Evolutionary conservation across 2,329 filamentous ascomycete genomes (phyloP).

Genomic region (Cytospora leucostoma): DNA sequence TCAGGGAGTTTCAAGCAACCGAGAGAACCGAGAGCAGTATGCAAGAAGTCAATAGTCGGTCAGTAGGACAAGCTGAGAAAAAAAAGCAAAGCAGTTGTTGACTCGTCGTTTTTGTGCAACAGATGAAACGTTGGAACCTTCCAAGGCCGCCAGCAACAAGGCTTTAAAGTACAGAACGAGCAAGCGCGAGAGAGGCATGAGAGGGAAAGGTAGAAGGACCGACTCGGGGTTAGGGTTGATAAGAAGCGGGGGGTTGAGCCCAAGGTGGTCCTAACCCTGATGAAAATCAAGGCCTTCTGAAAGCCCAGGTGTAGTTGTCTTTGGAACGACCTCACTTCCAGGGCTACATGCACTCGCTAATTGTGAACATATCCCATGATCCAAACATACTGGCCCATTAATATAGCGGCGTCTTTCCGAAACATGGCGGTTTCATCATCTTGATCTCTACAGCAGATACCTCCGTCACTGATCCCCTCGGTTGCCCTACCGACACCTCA

Average conservation of each 20-base stretch:
- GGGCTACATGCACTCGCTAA: too few relatives aligned
- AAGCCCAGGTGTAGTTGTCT: background rate
- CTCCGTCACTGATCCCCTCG: background rate
- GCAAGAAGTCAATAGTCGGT: too few relatives aligned
- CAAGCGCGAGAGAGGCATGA: background rate
- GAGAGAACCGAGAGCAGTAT: too few relatives aligned
- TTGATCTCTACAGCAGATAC: constrained; percentile 9
- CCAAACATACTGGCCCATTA: background rate
- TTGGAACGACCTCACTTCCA: background rate
- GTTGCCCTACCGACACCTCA: background rate
- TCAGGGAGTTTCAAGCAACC: too few relatives aligned
- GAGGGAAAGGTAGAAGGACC: background rate
- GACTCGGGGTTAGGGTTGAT: background rate
- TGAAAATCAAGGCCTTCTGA: background rate
- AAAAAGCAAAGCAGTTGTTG: too few relatives aligned
- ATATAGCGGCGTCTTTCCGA: constrained; percentile 17
- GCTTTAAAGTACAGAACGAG: too few relatives aligned
- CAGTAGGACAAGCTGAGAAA: too few relatives aligned
- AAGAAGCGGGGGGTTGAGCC: too few relatives aligned
- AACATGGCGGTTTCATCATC: constrained; percentile 23
- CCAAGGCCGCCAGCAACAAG: too few relatives aligned
- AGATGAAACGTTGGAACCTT: too few relatives aligned
- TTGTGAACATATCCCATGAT: background rate
- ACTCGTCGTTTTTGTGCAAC: too few relatives aligned
- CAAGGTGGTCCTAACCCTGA: background rate